Base-by-base conservation (phyloP, 805 yeast genomes). In the Kazachstania psychrophila region DNA sequence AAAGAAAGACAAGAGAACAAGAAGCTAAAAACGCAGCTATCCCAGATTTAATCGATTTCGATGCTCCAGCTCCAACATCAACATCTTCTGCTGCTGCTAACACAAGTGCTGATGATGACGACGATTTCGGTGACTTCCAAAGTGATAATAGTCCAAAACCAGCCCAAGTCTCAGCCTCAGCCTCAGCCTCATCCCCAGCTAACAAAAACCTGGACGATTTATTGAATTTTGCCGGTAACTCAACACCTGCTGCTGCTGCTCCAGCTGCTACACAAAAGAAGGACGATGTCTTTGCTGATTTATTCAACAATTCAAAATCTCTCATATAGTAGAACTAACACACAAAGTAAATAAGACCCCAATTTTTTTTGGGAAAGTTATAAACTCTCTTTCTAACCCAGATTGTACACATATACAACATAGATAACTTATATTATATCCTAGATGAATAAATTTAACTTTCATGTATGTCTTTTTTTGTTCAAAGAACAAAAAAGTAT, bases 121-220 rank as follows among this genome's bases (percentile, higher is more conserved):
- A 61, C 42, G 63, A 54, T 15, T 59, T 58, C 44, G 66, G 69
- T 29, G 62, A 62, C 39, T 56, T 58, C 49, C 60, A 59, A 51
- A 46, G 52, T 34, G 58, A 56, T 17, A 33, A 44, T n/a, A 37
- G 39, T 30, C 46, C 47, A 22, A 28, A 16, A 25, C 16, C 30
- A 6, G 27, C 30, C n/a, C n/a, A n/a, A n/a, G n/a, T n/a, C 5
- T 26, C 15, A 27, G 31, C 12, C 6, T 19, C 44, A 16, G 30
- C 49, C 10, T 33, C 48, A 12, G 31, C 46, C 5, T 10, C 52
- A 19, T 23, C 34, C 5, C 30, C 37, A 20, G 31, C 32, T 25
- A 35, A 38, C 16, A 33, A 33, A 7, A 38, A 37, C 27, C 23
- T 40, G 22, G 38, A 46, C 25, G 52, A 49, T 24, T 37, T 49